A percentile compares a stretch with the other conserved stretches of the same genome.
phyloP scores from a whole-genome alignment of 176 grass and related monocot genomes.

The Raddia guianensis region DNA sequence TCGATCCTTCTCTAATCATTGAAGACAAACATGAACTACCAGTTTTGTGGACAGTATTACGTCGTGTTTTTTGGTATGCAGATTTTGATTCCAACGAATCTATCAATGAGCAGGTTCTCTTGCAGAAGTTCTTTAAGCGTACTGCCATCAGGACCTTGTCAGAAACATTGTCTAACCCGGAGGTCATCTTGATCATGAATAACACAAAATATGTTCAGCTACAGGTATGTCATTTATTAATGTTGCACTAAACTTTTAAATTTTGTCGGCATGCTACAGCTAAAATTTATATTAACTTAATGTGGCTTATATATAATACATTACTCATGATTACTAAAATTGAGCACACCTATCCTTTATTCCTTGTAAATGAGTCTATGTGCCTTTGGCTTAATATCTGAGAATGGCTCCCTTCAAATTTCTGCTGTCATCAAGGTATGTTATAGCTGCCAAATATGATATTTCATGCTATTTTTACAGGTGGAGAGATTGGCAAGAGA shows the following conservation, averaged over 20 bases:
- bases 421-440: neutral
- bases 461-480: conserved; percentile 38
- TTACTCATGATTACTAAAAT: neutral
- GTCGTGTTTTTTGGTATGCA: conserved; percentile 69
- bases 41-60: conserved; percentile 59
- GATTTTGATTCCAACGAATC: conserved; percentile 56
- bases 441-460: neutral
- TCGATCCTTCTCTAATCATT: conserved; percentile 57
- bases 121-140: conserved; percentile 68
- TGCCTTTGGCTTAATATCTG: neutral
- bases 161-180: conserved; percentile 53
- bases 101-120: conserved; percentile 28
- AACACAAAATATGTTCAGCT: conserved; percentile 66
- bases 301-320: neutral
- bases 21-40: conserved; percentile 41
- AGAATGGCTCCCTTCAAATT: conserved; percentile 12
- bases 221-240: conserved; percentile 56
- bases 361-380: neutral
- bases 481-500: conserved; percentile 81
- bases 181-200: conserved; percentile 81
- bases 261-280: neutral
- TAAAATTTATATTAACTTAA: neutral
- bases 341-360: no score
- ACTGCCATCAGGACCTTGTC: conserved; percentile 68
- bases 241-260: neutral